Evolutionary conservation across 805 yeast genomes (phyloP).

Genomic region (Saccharomyces kudriavzevii): DNA sequence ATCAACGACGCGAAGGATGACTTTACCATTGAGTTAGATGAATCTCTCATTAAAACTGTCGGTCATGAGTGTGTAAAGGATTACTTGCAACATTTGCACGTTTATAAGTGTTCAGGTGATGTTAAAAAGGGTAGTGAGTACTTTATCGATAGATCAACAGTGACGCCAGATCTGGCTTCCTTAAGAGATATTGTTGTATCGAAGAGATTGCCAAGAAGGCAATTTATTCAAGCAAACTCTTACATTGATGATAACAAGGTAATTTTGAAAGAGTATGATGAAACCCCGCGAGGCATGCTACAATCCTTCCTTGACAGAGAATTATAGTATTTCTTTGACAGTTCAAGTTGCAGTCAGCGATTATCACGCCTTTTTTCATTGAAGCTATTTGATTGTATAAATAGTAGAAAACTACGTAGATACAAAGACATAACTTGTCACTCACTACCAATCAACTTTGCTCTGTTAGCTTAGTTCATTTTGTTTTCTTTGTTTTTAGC

Average conservation of each 20-base stretch:
- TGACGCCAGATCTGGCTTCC: conserved; percentile 51
- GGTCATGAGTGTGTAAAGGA: conserved; percentile 72
- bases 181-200: conserved; percentile 61
- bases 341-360: neutral
- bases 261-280: conserved; percentile 63
- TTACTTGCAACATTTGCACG: conserved; percentile 63
- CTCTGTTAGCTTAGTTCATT: neutral
- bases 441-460: neutral
- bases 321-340: conserved; percentile 7
- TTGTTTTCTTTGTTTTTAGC: neutral
- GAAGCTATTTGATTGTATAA: neutral
- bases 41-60: conserved; percentile 51
- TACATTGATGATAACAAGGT: conserved; percentile 27
- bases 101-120: conserved; percentile 74
- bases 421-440: neutral
- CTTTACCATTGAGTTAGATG: conserved; percentile 51
- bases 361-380: neutral
- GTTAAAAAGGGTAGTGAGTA: conserved; percentile 53
- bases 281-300: conserved; percentile 67
- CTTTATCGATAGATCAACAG: conserved; percentile 62
- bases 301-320: conserved; percentile 64
- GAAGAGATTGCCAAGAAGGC: conserved; percentile 77
- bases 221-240: conserved; percentile 78
- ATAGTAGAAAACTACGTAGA: neutral
- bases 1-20: conserved; percentile 46